Evolutionary conservation across 169 alveolate genomes (phyloP).

Genomic region (Cardiosporidium cionae): DNA sequence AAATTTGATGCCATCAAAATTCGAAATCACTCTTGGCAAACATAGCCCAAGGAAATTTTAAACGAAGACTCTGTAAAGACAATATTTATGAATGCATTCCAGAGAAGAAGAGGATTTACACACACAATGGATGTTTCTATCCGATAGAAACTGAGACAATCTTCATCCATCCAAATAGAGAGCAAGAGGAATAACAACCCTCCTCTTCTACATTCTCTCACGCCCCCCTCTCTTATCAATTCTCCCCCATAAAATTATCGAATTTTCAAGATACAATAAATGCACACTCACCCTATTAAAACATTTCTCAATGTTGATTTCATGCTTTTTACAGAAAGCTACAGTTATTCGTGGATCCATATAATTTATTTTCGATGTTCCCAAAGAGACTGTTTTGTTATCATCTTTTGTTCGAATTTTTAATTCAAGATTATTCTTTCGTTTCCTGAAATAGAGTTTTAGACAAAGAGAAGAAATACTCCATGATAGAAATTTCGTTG

Average conservation of each 20-base stretch:
- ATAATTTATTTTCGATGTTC: constrained; percentile 97
- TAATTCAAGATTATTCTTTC: constrained; percentile 1
- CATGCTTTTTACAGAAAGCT: constrained; percentile 90
- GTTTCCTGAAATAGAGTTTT: background rate
- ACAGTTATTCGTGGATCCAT: constrained; percentile 99
- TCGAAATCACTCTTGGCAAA: constrained; percentile 59
- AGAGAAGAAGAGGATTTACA: background rate
- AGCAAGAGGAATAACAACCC: background rate
- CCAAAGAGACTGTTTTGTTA: constrained; percentile 93
- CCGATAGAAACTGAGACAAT: background rate
- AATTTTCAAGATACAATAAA: background rate
- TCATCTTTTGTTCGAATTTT: constrained; percentile 81
- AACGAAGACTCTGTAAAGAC: constrained; percentile 57
- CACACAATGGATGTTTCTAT: background rate
- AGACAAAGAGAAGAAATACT: background rate
- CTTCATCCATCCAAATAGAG: background rate
- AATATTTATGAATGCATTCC: background rate
- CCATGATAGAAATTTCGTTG: background rate
- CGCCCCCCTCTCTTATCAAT: background rate
- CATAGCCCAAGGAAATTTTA: constrained; percentile 99
- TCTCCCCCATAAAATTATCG: no score
- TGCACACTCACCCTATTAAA: constrained; percentile 65
- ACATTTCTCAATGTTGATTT: constrained; percentile 92
- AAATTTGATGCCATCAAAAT: no score
- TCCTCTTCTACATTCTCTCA: background rate